phyloP scores from a whole-genome alignment of 257 asterid genomes.

The Anisodus tanguticus region DNA sequence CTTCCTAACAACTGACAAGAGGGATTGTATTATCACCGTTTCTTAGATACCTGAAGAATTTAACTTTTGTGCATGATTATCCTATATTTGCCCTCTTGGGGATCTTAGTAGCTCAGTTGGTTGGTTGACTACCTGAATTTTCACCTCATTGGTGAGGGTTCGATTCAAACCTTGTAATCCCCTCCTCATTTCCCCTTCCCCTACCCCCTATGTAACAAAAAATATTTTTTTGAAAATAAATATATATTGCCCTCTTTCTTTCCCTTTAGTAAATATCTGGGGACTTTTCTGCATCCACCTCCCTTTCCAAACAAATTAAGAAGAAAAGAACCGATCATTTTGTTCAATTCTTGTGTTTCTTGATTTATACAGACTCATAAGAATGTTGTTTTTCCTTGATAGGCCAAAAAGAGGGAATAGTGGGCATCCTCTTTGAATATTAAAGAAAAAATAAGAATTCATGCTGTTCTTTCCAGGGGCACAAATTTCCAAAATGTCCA shows the following conservation, averaged over 20 bases:
- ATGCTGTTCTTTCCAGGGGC: not conserved
- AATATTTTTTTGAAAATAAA: too few species aligned
- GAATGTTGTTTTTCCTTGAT: not conserved
- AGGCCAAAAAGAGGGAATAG: not conserved
- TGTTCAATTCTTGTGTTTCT: not conserved
- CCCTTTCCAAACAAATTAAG: not conserved
- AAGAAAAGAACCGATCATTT: not conserved
- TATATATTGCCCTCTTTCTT: not conserved
- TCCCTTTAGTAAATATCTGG: not conserved
- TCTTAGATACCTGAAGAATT: not conserved
- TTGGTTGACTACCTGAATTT: too few species aligned
- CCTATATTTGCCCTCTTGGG: not conserved
- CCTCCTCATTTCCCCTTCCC: too few species aligned
- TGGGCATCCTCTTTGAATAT: not conserved
- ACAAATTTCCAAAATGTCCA: constrained; percentile 30
- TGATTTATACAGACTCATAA: not conserved
- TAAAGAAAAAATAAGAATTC: not conserved
- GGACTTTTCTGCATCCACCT: not conserved
- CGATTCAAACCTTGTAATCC: too few species aligned
- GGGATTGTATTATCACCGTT: not conserved
- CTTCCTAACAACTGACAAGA: not conserved
- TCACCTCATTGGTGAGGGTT: too few species aligned
- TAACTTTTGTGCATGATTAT: not conserved
- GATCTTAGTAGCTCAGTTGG: not conserved
- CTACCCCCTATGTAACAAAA: too few species aligned